Percentiles rank a stretch among this genome's conserved stretches.
Conservation (phyloP, 176 grass and related monocot genomes). For the Musa itinerans region DNA sequence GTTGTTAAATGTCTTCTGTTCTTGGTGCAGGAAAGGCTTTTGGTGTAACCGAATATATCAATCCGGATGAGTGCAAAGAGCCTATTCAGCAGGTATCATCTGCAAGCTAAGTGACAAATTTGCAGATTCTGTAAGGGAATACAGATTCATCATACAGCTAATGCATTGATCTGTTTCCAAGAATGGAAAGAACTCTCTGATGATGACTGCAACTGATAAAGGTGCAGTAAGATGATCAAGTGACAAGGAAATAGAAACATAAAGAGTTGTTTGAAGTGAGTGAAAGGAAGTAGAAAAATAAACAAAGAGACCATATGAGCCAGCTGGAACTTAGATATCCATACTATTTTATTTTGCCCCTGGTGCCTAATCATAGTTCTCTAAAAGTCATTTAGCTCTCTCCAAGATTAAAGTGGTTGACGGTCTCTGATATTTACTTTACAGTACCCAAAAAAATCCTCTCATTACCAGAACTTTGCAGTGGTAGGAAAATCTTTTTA, state of each 20-base stretch:
- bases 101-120: not conserved
- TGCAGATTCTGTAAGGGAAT: not conserved
- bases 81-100: slow-evolving; percentile 77
- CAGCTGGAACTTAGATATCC: not conserved
- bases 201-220: not conserved
- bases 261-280: not conserved
- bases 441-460: too few species aligned
- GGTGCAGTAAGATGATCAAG: too few species aligned
- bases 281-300: not conserved
- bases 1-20: slow-evolving; percentile 31
- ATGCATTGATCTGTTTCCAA: too few species aligned
- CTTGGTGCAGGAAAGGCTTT: slow-evolving; percentile 61
- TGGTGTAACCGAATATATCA: slow-evolving; percentile 85
- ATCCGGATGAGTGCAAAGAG: slow-evolving; percentile 51
- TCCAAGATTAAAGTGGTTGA: too few species aligned
- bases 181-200: not conserved
- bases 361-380: too few species aligned
- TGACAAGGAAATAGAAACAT: not conserved
- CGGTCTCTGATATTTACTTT: too few species aligned
- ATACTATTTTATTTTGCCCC: not conserved
- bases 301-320: not conserved
- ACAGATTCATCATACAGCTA: not conserved
- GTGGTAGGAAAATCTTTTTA: too few species aligned
- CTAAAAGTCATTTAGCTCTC: too few species aligned
- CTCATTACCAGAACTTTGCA: too few species aligned